These are phyloP conservation scores for Prunella vulgaris DNA, from an alignment of 257 asterid species.

Conservation along the genomic window DNA sequence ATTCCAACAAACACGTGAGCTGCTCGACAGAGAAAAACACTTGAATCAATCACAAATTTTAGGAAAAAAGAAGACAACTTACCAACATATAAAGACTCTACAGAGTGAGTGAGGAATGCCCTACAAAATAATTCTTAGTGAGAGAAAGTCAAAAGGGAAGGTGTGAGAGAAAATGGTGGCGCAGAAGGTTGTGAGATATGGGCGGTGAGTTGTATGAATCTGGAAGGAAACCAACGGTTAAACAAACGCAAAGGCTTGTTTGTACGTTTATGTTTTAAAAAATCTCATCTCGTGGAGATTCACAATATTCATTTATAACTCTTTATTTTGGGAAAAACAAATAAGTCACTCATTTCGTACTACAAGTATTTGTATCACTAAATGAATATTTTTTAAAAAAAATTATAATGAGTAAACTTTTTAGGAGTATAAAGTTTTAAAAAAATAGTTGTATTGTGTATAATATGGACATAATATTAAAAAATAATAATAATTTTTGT, in stretches of 20 bases:
- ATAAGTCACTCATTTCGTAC: too few species aligned
- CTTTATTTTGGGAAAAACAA: background rate
- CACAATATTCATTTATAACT: conserved; percentile 5
- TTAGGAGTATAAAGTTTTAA: too few species aligned
- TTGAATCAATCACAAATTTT: background rate
- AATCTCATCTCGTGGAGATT: conserved; percentile 30
- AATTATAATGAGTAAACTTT: too few species aligned
- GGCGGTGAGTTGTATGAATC: conserved; percentile 17
- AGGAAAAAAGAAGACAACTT: background rate
- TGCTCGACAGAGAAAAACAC: background rate
- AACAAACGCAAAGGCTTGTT: background rate
- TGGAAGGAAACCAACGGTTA: conserved; percentile 26
- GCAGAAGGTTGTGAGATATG: conserved; percentile 13
- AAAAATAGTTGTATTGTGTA: too few species aligned
- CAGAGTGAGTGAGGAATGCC: background rate
- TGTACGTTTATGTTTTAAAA: conserved; percentile 17
- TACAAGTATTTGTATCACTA: too few species aligned
- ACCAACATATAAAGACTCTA: conserved; percentile 12
- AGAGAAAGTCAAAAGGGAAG: background rate
- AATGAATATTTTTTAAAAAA: too few species aligned
- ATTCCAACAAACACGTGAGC: conserved; percentile 30
- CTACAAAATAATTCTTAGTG: background rate
- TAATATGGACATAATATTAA: too few species aligned
- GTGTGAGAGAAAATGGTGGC: background rate
- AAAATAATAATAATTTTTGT: too few species aligned